A percentile compares a stretch with the other conserved stretches of the same genome.
Evolutionary conservation across 2,329 filamentous ascomycete genomes (phyloP).

Genomic region (Dactylellina drechsleri): DNA sequence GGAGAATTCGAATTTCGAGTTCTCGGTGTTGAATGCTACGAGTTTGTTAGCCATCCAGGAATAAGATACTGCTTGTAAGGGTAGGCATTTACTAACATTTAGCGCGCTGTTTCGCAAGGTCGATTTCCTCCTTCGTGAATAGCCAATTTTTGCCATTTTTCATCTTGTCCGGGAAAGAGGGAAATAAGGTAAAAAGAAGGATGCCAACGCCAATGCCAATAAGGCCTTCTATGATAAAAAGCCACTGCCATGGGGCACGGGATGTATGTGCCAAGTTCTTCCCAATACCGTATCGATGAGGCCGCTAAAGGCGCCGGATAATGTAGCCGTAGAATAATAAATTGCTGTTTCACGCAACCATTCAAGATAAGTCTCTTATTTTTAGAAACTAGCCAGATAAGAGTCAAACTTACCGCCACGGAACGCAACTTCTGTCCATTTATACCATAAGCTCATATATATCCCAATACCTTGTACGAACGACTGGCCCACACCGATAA

Average conservation of each 20-base stretch:
- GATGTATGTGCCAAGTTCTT: slow-evolving; percentile 66
- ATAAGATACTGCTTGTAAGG: not conserved
- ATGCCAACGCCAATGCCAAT: slow-evolving; percentile 64
- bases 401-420: slow-evolving; percentile 22
- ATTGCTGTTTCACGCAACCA: slow-evolving; percentile 59
- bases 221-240: slow-evolving; percentile 77
- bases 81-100: slow-evolving; percentile 10
- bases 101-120: slow-evolving; percentile 24
- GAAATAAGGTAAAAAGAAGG: slow-evolving; percentile 15
- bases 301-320: slow-evolving; percentile 68
- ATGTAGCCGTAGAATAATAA: slow-evolving; percentile 69
- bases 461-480: slow-evolving; percentile 39
- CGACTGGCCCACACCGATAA: slow-evolving; percentile 20
- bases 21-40: slow-evolving; percentile 26
- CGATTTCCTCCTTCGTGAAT: slow-evolving; percentile 35
- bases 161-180: slow-evolving; percentile 31
- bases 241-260: slow-evolving; percentile 77
- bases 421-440: slow-evolving; percentile 18
- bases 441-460: slow-evolving; percentile 30
- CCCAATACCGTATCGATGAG: slow-evolving; percentile 66
- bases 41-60: not conserved
- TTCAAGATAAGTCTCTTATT: not conserved
- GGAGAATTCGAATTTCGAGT: slow-evolving; percentile 30
- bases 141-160: slow-evolving; percentile 38
- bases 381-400: not conserved